phyloP scores from a whole-genome alignment of 805 yeast genomes.

The Saturnispora kantuleensis region DNA sequence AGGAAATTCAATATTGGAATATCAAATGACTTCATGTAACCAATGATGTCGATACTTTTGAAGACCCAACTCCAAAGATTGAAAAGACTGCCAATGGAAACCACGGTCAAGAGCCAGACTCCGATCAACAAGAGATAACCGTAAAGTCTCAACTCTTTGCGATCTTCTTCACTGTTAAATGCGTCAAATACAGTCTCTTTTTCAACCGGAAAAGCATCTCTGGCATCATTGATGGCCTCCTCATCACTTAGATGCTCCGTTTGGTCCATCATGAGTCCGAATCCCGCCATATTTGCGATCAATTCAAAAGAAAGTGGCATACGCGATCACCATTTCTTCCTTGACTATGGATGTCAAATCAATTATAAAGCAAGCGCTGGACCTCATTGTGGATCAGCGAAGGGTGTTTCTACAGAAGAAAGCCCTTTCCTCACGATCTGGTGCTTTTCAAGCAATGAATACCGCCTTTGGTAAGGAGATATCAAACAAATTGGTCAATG shows the following conservation, averaged over 20 bases:
- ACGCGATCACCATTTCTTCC: neutral
- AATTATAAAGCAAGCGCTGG: neutral
- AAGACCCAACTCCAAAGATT: constrained; percentile 26
- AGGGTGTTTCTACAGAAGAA: neutral
- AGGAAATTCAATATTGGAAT: constrained; percentile 6
- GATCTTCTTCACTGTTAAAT: constrained; percentile 5
- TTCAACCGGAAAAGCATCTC: neutral
- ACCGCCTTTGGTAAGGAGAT: constrained; percentile 3
- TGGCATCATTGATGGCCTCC: neutral
- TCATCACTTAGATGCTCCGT: neutral
- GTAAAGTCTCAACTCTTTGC: constrained; percentile 13
- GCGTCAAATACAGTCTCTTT: no score
- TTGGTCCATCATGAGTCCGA: neutral
- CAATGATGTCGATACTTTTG: neutral
- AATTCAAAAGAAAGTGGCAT: neutral
- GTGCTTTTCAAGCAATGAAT: neutral
- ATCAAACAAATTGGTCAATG: neutral
- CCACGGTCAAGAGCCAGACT: constrained; percentile 21
- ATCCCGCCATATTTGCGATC: neutral
- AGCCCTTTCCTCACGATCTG: neutral
- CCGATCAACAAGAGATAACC: constrained; percentile 21
- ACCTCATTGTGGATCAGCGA: neutral
- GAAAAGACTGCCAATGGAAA: constrained; percentile 24
- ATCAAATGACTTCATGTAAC: constrained; percentile 1
- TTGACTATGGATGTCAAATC: neutral